Conservation (phyloP, 345 rosid species). For the Lepidium sativum region DNA sequence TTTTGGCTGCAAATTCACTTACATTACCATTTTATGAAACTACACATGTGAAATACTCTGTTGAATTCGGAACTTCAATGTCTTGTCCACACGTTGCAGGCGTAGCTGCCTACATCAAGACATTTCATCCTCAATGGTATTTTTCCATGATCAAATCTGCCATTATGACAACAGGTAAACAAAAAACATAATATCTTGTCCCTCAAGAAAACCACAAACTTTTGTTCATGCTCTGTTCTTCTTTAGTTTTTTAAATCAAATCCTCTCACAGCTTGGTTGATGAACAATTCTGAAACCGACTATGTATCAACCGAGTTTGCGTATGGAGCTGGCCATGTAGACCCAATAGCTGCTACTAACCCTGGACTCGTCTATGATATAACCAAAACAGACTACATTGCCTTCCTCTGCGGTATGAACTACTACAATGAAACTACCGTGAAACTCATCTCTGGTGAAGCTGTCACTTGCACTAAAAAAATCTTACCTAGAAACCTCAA, state of each 20-base stretch:
- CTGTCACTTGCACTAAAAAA: conserved; percentile 21
- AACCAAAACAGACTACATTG: conserved; percentile 22
- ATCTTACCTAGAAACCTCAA: conserved; percentile 29
- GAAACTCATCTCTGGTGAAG: conserved; percentile 22
- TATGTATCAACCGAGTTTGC: conserved; percentile 30
- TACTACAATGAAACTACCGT: conserved; percentile 9
- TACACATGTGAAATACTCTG: conserved; percentile 14
- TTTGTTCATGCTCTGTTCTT: neutral
- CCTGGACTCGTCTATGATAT: conserved; percentile 33
- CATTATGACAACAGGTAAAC: conserved; percentile 46
- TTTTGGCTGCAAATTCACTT: conserved; percentile 34
- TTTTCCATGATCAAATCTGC: conserved; percentile 49
- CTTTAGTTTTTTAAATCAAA: neutral
- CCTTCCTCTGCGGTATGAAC: conserved; percentile 32
- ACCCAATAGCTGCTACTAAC: conserved; percentile 34
- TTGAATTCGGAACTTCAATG: conserved; percentile 45
- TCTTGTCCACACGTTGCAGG: conserved; percentile 46
- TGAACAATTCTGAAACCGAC: conserved; percentile 12
- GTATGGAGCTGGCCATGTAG: conserved; percentile 43
- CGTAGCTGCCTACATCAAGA: conserved; percentile 29
- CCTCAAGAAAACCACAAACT: neutral
- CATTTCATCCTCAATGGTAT: conserved; percentile 43
- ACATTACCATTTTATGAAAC: conserved; percentile 5
- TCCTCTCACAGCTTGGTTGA: conserved; percentile 23
- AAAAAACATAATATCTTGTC: neutral